Percentiles rank a stretch among this genome's conserved stretches.
phyloP scores from a whole-genome alignment of 371 early-diverging fungal genomes.

The Umbelopsis sp. region DNA sequence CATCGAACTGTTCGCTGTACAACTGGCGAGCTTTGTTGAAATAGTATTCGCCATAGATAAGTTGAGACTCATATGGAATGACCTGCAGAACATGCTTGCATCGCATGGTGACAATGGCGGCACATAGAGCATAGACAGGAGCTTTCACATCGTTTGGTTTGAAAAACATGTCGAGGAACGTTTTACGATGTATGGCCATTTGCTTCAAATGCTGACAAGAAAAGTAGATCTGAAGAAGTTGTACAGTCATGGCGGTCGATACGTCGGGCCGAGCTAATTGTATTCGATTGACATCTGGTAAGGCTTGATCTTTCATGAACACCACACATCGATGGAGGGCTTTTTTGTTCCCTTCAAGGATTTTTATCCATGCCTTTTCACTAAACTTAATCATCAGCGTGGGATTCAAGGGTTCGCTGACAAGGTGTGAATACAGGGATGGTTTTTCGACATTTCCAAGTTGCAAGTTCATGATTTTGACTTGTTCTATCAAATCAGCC shows the following conservation, averaged over 20 bases:
- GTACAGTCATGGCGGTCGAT: conserved; percentile 19
- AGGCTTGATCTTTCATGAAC: conserved; percentile 12
- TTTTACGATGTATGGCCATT: conserved; percentile 34
- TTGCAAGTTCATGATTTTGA: conserved; percentile 23
- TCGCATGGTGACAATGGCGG: conserved; percentile 36
- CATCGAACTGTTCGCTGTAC: conserved; percentile 36
- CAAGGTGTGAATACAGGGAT: neutral
- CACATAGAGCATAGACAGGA: conserved; percentile 36
- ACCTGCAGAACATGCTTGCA: conserved; percentile 32
- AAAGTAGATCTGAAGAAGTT: conserved; percentile 38
- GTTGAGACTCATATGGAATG: conserved; percentile 34
- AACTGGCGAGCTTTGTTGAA: conserved; percentile 28
- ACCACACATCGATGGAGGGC: conserved; percentile 18
- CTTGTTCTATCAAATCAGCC: conserved; percentile 28
- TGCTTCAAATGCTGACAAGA: conserved; percentile 36
- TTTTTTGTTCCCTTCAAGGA: conserved; percentile 29
- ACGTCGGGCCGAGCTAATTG: conserved; percentile 15
- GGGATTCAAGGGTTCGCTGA: neutral
- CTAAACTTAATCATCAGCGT: conserved; percentile 17
- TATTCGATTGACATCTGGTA: conserved; percentile 16
- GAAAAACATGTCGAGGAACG: conserved; percentile 41
- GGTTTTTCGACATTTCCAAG: conserved; percentile 10
- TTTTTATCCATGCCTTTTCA: conserved; percentile 33
- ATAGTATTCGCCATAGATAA: conserved; percentile 27
- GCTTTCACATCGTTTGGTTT: conserved; percentile 21